A percentile compares a stretch with the other conserved stretches of the same genome.
These are phyloP conservation scores for Phytophthora melonis DNA, from an alignment of 352 stramenopile species.

Conservation along the genomic window DNA sequence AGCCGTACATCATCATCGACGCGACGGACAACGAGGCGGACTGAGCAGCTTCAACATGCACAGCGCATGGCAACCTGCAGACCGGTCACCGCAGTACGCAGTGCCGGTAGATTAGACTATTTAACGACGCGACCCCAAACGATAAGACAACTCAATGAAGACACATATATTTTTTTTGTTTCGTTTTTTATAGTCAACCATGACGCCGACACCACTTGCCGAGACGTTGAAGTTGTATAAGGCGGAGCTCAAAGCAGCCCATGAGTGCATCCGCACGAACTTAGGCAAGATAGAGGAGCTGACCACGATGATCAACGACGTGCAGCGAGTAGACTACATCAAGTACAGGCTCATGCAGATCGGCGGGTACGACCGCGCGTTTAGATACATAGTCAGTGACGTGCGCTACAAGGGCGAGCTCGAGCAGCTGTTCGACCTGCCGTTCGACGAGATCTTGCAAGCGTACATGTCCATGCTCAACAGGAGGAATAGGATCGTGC, in stretches of 20 bases:
- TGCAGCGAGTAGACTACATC: constrained; percentile 10
- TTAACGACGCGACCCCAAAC: constrained; percentile 1
- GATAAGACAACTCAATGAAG: neutral
- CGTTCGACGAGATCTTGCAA: constrained; percentile 8
- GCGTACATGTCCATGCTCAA: constrained; percentile 4
- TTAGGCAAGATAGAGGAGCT: neutral
- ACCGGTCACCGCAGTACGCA: neutral
- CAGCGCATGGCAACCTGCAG: neutral
- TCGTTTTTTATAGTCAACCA: neutral
- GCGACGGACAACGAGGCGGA: neutral
- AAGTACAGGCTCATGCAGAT: constrained; percentile 4
- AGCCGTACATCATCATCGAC: neutral
- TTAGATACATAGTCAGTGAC: neutral
- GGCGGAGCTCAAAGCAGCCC: neutral
- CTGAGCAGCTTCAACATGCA: neutral
- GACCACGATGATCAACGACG: constrained; percentile 11
- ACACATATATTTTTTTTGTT: neutral
- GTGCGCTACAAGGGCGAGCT: neutral
- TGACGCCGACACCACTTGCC: neutral
- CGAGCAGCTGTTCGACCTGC: constrained; percentile 12
- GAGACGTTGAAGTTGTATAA: constrained; percentile 2
- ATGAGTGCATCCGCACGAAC: neutral
- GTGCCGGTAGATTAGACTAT: constrained; percentile 2
- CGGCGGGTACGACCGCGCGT: neutral
- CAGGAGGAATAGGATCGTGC: constrained; percentile 8